phyloP scores from a whole-genome alignment of 164 flowering plant genomes.

The Vitis rotundifolia region DNA sequence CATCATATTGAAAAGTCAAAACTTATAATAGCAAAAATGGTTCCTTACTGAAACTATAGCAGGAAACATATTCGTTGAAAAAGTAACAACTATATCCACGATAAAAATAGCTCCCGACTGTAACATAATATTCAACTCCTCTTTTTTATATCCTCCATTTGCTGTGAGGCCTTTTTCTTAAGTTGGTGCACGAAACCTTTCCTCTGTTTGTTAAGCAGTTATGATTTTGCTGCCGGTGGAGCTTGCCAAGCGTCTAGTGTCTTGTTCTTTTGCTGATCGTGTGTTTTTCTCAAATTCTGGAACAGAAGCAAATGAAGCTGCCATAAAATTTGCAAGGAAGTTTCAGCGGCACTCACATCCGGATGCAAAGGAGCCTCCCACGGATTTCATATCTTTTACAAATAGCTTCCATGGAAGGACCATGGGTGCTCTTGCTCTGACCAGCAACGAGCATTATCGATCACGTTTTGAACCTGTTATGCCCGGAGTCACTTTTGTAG shows the following conservation, averaged over 20 bases:
- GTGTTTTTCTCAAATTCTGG: constrained; percentile 90
- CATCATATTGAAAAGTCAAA: too few relatives aligned
- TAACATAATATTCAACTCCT: not conserved
- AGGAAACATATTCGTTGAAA: too few relatives aligned
- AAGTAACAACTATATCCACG: too few relatives aligned
- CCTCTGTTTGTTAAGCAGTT: not conserved
- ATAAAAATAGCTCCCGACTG: too few relatives aligned
- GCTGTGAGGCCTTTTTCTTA: too few relatives aligned
- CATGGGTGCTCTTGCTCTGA: constrained; percentile 92
- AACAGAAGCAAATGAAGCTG: constrained; percentile 98
- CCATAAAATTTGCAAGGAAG: constrained; percentile 87
- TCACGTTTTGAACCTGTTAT: constrained; percentile 89
- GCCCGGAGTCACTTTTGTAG: constrained; percentile 92
- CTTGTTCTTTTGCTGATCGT: constrained; percentile 81
- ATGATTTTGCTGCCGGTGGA: constrained; percentile 52
- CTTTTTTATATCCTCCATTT: not conserved
- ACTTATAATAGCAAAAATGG: too few relatives aligned
- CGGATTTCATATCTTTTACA: constrained; percentile 71
- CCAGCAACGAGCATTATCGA: constrained; percentile 87
- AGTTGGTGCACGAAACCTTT: too few relatives aligned
- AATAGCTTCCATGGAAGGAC: constrained; percentile 94
- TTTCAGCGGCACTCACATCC: constrained; percentile 63
- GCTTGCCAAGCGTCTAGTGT: constrained; percentile 80
- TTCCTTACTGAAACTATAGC: too few relatives aligned
- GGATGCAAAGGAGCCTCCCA: constrained; percentile 52